A percentile compares a stretch with the other conserved stretches of the same genome.
Evolutionary conservation across 805 yeast genomes (phyloP).

Genomic region (Geotrichum ghanense): DNA sequence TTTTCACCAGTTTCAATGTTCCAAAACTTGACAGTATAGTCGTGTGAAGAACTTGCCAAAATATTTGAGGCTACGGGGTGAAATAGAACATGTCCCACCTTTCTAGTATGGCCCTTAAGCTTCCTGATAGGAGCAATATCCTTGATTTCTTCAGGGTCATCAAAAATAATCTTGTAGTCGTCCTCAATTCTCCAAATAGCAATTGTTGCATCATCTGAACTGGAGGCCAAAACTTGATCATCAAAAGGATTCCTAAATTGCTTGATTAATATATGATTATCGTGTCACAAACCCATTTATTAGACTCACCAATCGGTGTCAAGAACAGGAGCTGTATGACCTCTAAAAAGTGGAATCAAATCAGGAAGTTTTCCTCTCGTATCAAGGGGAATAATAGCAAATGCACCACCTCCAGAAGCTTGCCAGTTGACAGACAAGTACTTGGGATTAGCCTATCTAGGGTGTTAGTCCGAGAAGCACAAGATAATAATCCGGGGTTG

Average conservation of each 20-base stretch:
- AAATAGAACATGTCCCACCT: conserved; percentile 84
- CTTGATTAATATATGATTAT: neutral
- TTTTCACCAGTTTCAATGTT: conserved; percentile 66
- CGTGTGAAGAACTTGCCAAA: conserved; percentile 82
- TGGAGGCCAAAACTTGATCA: conserved; percentile 59
- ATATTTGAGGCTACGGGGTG: conserved; percentile 85
- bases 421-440: conserved; percentile 86
- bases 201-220: conserved; percentile 75
- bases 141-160: conserved; percentile 37
- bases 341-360: conserved; percentile 83
- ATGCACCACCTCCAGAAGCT: conserved; percentile 95
- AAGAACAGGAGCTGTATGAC: conserved; percentile 89
- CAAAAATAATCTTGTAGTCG: conserved; percentile 43
- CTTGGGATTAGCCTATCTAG: conserved; percentile 55
- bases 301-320: conserved; percentile 72
- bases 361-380: conserved; percentile 94
- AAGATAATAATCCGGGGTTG: conserved; percentile 3
- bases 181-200: conserved; percentile 83
- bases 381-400: conserved; percentile 77
- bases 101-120: conserved; percentile 78
- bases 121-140: conserved; percentile 64
- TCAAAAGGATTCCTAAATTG: conserved; percentile 59
- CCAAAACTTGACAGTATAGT: conserved; percentile 88
- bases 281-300: neutral
- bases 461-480: neutral